A percentile compares a stretch with the other conserved stretches of the same genome.
These are phyloP conservation scores for Sarocladium kiliense DNA, from an alignment of 2,329 filamentous ascomycete genomes.

Conservation along the genomic window DNA sequence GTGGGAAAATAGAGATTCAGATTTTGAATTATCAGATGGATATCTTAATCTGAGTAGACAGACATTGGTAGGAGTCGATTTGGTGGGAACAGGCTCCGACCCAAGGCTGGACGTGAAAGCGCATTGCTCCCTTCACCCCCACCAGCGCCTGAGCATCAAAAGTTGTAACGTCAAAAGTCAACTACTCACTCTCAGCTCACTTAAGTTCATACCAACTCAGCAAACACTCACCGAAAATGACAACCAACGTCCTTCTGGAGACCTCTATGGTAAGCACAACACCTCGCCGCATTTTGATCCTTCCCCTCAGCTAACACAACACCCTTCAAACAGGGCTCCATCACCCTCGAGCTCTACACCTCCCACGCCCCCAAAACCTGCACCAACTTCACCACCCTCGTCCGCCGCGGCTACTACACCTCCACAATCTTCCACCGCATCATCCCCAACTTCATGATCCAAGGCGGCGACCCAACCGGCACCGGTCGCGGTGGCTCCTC, in stretches of 20 bases:
- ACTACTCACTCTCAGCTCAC: neutral
- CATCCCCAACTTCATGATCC: constrained; percentile 94
- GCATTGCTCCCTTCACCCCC: neutral
- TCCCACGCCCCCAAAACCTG: constrained; percentile 84
- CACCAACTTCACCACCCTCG: constrained; percentile 80
- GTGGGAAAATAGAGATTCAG: no score
- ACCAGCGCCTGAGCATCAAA: neutral
- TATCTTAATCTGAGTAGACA: no score
- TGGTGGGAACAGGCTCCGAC: no score
- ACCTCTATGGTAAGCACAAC: constrained; percentile 67
- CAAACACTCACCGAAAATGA: constrained; percentile 43
- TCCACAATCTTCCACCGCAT: constrained; percentile 84
- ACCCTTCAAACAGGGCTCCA: constrained; percentile 56
- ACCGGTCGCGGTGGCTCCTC: constrained; percentile 83
- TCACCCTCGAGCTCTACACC: constrained; percentile 86
- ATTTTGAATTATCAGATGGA: no score
- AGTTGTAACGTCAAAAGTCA: neutral
- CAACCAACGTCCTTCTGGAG: constrained; percentile 73
- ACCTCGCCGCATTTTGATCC: neutral
- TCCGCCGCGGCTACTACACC: constrained; percentile 82
- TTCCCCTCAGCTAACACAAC: neutral
- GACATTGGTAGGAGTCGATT: no score
- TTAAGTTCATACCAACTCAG: neutral
- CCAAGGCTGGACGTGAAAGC: no score
- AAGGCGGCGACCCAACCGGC: constrained; percentile 90